Base-by-base conservation (phyloP, 1,284 basidiomycete species). In the Irpex lacteus region DNA sequence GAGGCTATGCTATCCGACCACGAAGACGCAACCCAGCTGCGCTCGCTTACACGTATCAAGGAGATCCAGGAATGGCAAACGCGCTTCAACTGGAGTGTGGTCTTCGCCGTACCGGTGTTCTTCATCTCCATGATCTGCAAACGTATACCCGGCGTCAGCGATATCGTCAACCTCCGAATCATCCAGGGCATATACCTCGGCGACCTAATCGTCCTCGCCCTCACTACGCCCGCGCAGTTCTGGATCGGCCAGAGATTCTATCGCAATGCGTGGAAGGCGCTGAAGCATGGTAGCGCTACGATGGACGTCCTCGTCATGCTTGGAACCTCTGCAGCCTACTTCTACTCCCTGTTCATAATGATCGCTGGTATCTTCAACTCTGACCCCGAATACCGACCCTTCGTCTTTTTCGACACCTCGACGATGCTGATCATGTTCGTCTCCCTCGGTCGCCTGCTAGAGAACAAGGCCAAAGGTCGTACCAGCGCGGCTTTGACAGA, bases 371-470 rank as follows among this genome's bases (percentile, higher is more conserved):
- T 87, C 21, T 87, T 91, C 78, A 85, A 87, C 70, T 73, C 78
- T 2, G 83, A 87, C 4, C 81, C 87, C 0, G 84, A 85, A 62
- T 93, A 85, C 73, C 88, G 85, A 44, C 97, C 98, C 0, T 86
- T 92, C 73, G 88, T 96, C 37, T 99, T 98, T 80, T 99, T 99
- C 78, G 98, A 99, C 78, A 99, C 98, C 1, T 96, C 94, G 71
- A 98, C 96, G 15, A 99, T 99, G 98, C 82, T 99, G 64, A 93
- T 99, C 83, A 95, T 91, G 77, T 99, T 99, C 74, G 94, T 98
- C 70, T 95, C 95, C 3, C 86, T 99, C 36, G 98, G 97, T 1
- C 89, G 98, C 49, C 98, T 92, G 78, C 85, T 99, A 60, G 98
- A 99, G 79, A 99, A 98, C 77, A 85, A 90, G 59, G 98, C 98